Percentiles rank a stretch among this genome's conserved stretches.
Conservation (phyloP, 768 basidiomycete genomes). For the Auricularia auricula-judae region DNA sequence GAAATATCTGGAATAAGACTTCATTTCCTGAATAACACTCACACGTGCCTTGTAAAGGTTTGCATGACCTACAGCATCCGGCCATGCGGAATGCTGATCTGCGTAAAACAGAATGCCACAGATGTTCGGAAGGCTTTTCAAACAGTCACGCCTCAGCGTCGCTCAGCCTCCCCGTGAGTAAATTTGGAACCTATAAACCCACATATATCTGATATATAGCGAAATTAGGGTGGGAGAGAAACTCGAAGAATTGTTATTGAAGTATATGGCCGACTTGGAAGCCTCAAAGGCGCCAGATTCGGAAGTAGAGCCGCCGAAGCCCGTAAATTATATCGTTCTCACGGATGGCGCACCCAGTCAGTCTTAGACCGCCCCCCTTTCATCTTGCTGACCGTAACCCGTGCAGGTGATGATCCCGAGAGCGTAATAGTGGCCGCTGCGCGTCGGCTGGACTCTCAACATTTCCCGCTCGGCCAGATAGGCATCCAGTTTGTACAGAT, state of each 20-base stretch:
- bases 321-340: conserved; percentile 47
- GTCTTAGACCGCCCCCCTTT: conserved; percentile 11
- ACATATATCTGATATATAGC: not conserved
- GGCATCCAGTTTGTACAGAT: conserved; percentile 69
- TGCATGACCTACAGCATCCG: conserved; percentile 15
- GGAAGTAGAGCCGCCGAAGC: conserved; percentile 30
- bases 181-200: not conserved
- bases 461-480: conserved; percentile 45
- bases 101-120: conserved; percentile 21
- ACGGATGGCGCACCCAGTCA: conserved; percentile 55
- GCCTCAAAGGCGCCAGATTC: conserved; percentile 17
- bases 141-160: conserved; percentile 30
- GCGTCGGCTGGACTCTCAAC: conserved; percentile 37
- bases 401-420: conserved; percentile 33
- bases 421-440: conserved; percentile 37
- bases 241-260: conserved; percentile 28
- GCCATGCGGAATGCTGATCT: not conserved
- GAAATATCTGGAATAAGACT: conserved; percentile 53
- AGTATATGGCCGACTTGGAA: conserved; percentile 27
- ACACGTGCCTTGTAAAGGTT: conserved; percentile 4
- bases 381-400: not conserved
- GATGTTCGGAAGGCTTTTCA: conserved; percentile 33
- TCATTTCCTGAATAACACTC: conserved; percentile 40
- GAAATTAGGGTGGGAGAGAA: conserved; percentile 24
- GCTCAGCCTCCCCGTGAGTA: conserved; percentile 24